Base-by-base conservation (phyloP, 148 eudicot species). In the Beta vulgaris region DNA sequence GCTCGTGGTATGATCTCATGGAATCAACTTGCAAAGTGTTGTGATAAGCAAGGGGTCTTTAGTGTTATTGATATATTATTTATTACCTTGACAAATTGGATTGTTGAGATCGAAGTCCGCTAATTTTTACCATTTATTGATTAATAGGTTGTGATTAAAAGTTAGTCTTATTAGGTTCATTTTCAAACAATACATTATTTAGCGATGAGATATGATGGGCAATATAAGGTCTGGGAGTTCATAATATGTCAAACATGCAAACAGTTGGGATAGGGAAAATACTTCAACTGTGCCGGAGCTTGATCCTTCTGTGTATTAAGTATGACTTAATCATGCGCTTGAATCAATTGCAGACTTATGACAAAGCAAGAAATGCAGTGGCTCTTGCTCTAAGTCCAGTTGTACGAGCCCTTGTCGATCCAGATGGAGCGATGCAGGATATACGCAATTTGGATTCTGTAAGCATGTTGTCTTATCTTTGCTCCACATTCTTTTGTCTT, bases 381-480 rank as follows among this genome's bases (percentile, higher is more conserved):
- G 98, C 98, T 66, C 97, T 95, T 84, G 97, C 98, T 74, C 82
- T 92, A 72, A 95, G 98, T 83, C 98, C 98, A 69, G 97, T 92
- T 40, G 98, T 95, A 54, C 82, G 96, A 58, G 98, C 97, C 63
- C 87, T 95, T 78, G 92, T 95, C 84, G 97, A 95, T 76, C 97
- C 98, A 76, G 96, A 95, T 87, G 98, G 98, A 69, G 98, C 98
- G 61, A 81, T 95, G 96, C 83, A 81, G 79, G 84, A 86, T 65
- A 92, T 95, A 80, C 85, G 98, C 65, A 83, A 92, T 78, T 81
- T 95, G 75, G 98, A 95, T 83, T 88, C 84, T 77, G 98, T 95
- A 84, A 78, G 90, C 77, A 73, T 55, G 29, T 36, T 39, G 18
- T 51, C 32, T 59, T 58, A 26, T 62, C 69, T 31, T 16, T 28